Percentiles rank a stretch among this genome's conserved stretches.
Evolutionary conservation across 2,329 filamentous ascomycete species (phyloP).

Genomic region (Trichoderma sp.): DNA sequence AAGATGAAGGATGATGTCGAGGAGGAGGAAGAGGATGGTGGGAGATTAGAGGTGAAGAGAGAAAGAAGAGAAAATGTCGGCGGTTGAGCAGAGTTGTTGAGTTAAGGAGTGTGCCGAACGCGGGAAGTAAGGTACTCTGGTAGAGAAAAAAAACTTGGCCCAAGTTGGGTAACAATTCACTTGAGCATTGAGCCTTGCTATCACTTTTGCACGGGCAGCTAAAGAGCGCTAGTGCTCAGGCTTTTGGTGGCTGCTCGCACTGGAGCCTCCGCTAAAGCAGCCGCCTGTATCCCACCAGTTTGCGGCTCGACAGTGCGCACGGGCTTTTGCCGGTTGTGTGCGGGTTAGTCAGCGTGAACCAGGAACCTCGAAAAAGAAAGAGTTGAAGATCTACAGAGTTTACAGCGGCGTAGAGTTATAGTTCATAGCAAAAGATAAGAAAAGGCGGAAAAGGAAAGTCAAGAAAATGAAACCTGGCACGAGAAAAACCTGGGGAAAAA

Average conservation of each 20-base stretch:
- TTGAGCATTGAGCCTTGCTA: constrained; percentile 1
- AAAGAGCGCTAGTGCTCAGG: not conserved
- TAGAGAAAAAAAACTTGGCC: constrained; percentile 7
- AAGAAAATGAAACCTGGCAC: not conserved
- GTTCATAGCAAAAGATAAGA: not conserved
- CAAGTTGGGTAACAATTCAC: constrained; percentile 7
- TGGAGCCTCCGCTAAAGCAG: constrained; percentile 4
- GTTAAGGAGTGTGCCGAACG: not conserved
- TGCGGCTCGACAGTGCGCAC: constrained; percentile 8
- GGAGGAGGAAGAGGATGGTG: not conserved
- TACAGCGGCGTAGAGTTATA: not conserved
- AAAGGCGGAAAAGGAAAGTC: not conserved
- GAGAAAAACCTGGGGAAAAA: not conserved
- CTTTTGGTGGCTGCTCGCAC: not conserved
- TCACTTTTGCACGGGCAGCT: not conserved
- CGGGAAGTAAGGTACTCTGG: not conserved
- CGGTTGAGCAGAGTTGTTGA: not conserved
- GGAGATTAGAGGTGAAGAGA: not conserved
- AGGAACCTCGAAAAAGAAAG: not conserved
- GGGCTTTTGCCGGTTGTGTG: not conserved
- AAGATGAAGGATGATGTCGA: not conserved
- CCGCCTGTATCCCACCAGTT: constrained; percentile 8
- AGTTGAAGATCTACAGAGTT: not conserved
- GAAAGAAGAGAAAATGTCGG: not conserved
- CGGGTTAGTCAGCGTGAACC: constrained; percentile 6